These are phyloP conservation scores for Amanita brunnescens DNA, from an alignment of 768 basidiomycete genomes.

Conservation along the genomic window DNA sequence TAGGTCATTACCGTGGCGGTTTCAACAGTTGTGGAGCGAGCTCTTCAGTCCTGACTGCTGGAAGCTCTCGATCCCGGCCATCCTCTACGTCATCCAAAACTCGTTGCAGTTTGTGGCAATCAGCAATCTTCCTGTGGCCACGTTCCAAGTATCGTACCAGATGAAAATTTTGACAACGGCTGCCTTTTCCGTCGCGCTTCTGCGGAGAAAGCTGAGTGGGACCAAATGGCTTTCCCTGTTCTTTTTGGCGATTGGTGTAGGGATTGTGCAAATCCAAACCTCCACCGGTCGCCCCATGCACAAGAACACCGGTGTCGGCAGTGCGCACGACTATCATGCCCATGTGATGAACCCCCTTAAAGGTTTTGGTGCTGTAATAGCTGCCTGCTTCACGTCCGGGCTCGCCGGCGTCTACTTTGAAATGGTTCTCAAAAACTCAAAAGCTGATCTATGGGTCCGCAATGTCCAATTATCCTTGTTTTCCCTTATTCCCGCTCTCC, in stretches of 20 bases:
- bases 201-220: constrained; percentile 62
- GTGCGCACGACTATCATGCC: constrained; percentile 58
- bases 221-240: constrained; percentile 85
- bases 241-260: constrained; percentile 87
- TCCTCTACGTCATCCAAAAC: constrained; percentile 95
- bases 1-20: constrained; percentile 39
- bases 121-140: constrained; percentile 89
- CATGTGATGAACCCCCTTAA: constrained; percentile 79
- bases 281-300: constrained; percentile 23
- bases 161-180: constrained; percentile 99
- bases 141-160: constrained; percentile 97
- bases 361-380: constrained; percentile 83
- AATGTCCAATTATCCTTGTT: constrained; percentile 95
- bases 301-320: constrained; percentile 44
- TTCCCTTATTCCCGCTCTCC: constrained; percentile 82
- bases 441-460: constrained; percentile 89
- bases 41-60: constrained; percentile 91
- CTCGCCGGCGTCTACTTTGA: constrained; percentile 98
- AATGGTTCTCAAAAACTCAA: constrained; percentile 90
- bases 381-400: constrained; percentile 92
- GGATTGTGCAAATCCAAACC: constrained; percentile 90
- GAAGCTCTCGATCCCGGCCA: constrained; percentile 95
- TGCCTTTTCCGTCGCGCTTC: constrained; percentile 79
- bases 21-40: constrained; percentile 53
- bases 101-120: constrained; percentile 96